Evolutionary conservation across 139 green algal genomes (phyloP).

Genomic region (Chlamydomonas applanata): DNA sequence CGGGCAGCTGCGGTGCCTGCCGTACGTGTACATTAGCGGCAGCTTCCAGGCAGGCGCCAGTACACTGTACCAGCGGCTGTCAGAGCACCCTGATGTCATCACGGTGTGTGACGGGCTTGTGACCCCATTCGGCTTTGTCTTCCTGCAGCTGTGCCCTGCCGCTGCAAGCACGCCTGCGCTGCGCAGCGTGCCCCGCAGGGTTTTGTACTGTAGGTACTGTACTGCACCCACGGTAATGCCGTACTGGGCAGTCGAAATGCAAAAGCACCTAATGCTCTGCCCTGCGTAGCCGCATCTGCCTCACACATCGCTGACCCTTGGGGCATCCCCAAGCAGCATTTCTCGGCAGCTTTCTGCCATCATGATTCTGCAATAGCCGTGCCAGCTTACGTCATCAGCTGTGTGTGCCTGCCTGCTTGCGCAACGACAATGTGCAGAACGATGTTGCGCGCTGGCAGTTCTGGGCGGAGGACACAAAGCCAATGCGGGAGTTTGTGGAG

Average conservation of each 20-base stretch:
- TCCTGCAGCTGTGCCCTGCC: too few species aligned
- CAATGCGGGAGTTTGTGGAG: constrained; percentile 6
- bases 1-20: constrained; percentile 8
- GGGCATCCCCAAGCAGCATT: too few species aligned
- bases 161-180: too few species aligned
- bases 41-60: constrained; percentile 9
- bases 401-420: too few species aligned
- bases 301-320: too few species aligned
- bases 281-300: too few species aligned
- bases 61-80: constrained; percentile 4
- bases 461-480: constrained; percentile 39
- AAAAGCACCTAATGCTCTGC: too few species aligned
- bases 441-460: constrained; percentile 14
- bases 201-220: too few species aligned
- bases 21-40: neutral
- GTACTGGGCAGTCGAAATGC: neutral
- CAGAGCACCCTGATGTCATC: constrained; percentile 5
- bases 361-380: too few species aligned
- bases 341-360: too few species aligned
- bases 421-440: neutral
- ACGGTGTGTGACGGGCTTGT: neutral
- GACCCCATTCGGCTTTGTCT: neutral
- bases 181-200: too few species aligned
- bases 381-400: too few species aligned
- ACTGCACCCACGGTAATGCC: neutral